Base-by-base conservation (phyloP, 1,284 basidiomycete species). In the Trametes hirsuta region DNA sequence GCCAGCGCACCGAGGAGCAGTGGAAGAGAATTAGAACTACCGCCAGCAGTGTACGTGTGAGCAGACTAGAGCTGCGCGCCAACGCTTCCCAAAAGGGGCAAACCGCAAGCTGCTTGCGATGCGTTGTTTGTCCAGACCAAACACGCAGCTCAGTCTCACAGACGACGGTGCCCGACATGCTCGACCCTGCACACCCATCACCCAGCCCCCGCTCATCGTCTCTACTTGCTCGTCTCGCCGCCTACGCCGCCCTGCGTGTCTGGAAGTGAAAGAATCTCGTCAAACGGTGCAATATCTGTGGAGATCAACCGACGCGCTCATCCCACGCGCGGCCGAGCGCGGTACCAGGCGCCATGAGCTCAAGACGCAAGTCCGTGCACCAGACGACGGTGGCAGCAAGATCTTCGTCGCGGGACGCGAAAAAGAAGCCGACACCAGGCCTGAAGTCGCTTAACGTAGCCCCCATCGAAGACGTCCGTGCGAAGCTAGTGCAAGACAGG, bases 211-310 rank as follows among this genome's bases (percentile, higher is more conserved):
- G 63, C 53, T 49, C 30, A 34, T 34, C 34, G 42, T 46, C 47
- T 34, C 25, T 35, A 25, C 40, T 51, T 18, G 21, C 47, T 11
- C 6, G n/a, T 15, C 47, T 61, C 30, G 24, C 34, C 40, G 45
- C 36, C 15, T 25, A 21, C 36, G 37, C 9, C 9, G 24, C 40
- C 37, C 36, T 49, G 36, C 56, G 47, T 46, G 41, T 58, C 6
- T 54, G 45, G 45, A 24, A 48, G 76, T 81, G 75, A 77, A 85
- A 81, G 72, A 83, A 85, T 71, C 76, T 76, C 71, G 63, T 58
- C 70, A 75, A 86, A 88, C 83, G 78, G 79, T 84, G 72, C 71
- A 69, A 79, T 76, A 88, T 83, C 78, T 76, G 71, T 50, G 61
- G 77, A 86, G 85, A 85, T 85, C 82, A 73, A 74, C 68, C 62